Percentiles rank a stretch among this genome's conserved stretches.
Conservation (phyloP, 345 rosid species). For the Cochlearia excelsa region DNA sequence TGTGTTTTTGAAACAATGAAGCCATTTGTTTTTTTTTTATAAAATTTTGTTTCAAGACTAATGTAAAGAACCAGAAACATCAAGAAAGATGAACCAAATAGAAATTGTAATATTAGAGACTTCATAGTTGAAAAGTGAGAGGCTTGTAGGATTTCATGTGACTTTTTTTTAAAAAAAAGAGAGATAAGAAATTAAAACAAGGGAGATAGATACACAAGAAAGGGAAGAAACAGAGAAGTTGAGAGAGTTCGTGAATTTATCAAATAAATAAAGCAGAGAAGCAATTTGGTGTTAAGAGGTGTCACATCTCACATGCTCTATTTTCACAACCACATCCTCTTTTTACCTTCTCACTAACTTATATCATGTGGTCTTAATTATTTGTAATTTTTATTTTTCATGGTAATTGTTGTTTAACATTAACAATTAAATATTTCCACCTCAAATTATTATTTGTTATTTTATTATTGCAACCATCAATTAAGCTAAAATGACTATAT, state of each 20-base stretch:
- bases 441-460: too few relatives aligned
- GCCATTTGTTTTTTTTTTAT: neutral
- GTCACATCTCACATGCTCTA: too few relatives aligned
- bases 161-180: too few relatives aligned
- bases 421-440: too few relatives aligned
- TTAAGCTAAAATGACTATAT: too few relatives aligned
- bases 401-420: too few relatives aligned
- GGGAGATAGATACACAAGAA: conserved; percentile 40
- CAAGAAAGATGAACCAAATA: conserved; percentile 5
- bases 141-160: conserved; percentile 36
- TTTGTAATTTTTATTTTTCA: too few relatives aligned
- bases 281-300: conserved; percentile 19
- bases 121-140: conserved; percentile 25
- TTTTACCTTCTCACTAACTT: too few relatives aligned
- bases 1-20: neutral
- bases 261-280: conserved; percentile 22
- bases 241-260: conserved; percentile 36
- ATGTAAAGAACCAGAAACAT: conserved; percentile 11
- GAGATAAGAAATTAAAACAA: conserved; percentile 31
- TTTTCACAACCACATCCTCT: too few relatives aligned
- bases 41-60: neutral
- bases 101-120: conserved; percentile 16
- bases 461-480: too few relatives aligned
- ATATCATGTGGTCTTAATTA: too few relatives aligned
- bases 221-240: conserved; percentile 28